Evolutionary conservation across 148 eudicot species (phyloP).

Genomic region (Fagopyrum esculentum): DNA sequence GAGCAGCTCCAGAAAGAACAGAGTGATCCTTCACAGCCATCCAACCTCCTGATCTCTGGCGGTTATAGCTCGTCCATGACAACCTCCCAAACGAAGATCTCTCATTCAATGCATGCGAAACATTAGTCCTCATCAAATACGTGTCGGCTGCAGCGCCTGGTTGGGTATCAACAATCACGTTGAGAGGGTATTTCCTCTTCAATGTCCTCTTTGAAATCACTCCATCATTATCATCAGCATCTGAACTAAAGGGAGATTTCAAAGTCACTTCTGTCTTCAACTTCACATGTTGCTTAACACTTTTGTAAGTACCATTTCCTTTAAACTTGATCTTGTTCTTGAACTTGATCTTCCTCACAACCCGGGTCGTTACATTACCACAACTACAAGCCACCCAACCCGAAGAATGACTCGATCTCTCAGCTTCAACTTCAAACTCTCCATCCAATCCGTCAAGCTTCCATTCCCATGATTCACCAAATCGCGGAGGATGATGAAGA

Average conservation of each 20-base stretch:
- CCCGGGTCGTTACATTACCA: slow-evolving; percentile 54
- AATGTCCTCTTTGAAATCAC: slow-evolving; percentile 16
- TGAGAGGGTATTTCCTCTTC: slow-evolving; percentile 45
- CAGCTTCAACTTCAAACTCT: slow-evolving; percentile 34
- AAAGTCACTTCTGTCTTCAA: slow-evolving; percentile 29
- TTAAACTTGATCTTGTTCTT: slow-evolving; percentile 42
- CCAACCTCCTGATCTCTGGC: slow-evolving; percentile 54
- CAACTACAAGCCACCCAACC: slow-evolving; percentile 65
- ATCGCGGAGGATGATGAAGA: slow-evolving; percentile 21
- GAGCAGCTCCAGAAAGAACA: slow-evolving; percentile 57
- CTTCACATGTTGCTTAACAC: slow-evolving; percentile 42
- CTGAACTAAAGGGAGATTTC: background rate
- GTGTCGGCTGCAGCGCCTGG: slow-evolving; percentile 32
- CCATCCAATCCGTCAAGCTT: slow-evolving; percentile 50
- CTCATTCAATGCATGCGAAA: slow-evolving; percentile 40
- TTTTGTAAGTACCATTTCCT: slow-evolving; percentile 39
- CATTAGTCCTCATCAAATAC: slow-evolving; percentile 40
- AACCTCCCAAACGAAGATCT: slow-evolving; percentile 18
- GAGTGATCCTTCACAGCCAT: slow-evolving; percentile 53
- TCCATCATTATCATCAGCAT: slow-evolving; percentile 22
- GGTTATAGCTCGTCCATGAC: slow-evolving; percentile 25
- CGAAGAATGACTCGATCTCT: slow-evolving; percentile 36
- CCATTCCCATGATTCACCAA: slow-evolving; percentile 22
- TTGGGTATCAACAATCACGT: slow-evolving; percentile 24
- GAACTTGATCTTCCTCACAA: slow-evolving; percentile 32